phyloP scores from a whole-genome alignment of 768 basidiomycete species.

The Megacollybia marginata region DNA sequence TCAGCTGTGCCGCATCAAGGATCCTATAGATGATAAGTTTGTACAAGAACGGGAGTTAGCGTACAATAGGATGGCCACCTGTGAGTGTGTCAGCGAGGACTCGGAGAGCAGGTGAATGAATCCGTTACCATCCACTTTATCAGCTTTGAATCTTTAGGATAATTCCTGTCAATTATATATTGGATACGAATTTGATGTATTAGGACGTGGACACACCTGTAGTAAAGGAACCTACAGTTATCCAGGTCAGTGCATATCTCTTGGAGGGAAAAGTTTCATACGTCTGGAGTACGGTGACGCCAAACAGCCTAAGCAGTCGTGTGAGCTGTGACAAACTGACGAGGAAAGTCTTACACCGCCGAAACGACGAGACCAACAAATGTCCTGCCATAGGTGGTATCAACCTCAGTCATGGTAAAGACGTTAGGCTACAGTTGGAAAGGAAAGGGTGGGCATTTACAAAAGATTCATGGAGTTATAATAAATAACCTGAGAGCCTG shows the following conservation, averaged over 20 bases:
- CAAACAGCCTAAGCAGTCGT: conserved; percentile 29
- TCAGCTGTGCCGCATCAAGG: conserved; percentile 36
- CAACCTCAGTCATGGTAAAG: conserved; percentile 6
- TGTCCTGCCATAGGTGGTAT: conserved; percentile 35
- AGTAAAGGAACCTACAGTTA: conserved; percentile 31
- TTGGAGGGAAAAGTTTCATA: conserved; percentile 12
- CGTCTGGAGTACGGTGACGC: conserved; percentile 38
- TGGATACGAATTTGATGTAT: neutral
- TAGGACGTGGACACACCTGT: conserved; percentile 19
- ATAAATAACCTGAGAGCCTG: too few relatives aligned
- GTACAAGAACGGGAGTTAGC: neutral
- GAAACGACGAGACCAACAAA: conserved; percentile 37
- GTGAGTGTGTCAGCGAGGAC: neutral
- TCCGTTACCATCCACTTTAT: conserved; percentile 32
- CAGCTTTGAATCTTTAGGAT: conserved; percentile 29
- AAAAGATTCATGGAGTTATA: too few relatives aligned
- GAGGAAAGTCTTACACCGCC: conserved; percentile 28
- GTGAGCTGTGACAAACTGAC: neutral
- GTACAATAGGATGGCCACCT: conserved; percentile 33
- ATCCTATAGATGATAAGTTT: conserved; percentile 15
- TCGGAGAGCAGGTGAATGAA: neutral
- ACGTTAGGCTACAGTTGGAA: neutral
- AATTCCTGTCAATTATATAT: conserved; percentile 18
- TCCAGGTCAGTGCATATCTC: conserved; percentile 1
- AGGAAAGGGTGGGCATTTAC: too few relatives aligned